These are phyloP conservation scores for Colletotrichum incanum DNA, from an alignment of 2,329 filamentous ascomycete genomes.

Conservation along the genomic window DNA sequence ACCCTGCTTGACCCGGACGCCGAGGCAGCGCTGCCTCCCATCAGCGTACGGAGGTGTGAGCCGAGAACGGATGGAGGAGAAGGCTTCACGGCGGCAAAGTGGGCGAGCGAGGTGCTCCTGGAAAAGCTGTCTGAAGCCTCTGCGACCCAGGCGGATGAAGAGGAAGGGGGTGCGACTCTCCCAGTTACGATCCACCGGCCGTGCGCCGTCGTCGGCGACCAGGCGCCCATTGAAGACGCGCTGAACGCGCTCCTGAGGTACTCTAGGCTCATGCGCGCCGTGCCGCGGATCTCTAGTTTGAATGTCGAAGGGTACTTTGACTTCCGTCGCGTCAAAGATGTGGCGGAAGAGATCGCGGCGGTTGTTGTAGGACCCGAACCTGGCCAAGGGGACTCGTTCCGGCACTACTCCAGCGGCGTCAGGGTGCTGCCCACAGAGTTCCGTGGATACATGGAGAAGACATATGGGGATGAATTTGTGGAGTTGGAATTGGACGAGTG, in stretches of 20 bases:
- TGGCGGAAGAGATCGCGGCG: not conserved
- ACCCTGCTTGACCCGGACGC: not conserved
- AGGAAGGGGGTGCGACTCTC: slow-evolving; percentile 6
- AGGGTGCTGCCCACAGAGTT: slow-evolving; percentile 39
- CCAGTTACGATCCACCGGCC: slow-evolving; percentile 47
- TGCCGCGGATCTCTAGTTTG: not conserved
- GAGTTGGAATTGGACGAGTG: slow-evolving; percentile 30
- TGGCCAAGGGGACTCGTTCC: not conserved
- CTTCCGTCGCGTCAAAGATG: not conserved
- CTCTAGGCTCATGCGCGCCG: not conserved
- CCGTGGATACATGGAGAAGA: slow-evolving; percentile 36
- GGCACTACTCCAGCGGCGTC: slow-evolving; percentile 41
- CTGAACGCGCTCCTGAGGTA: slow-evolving; percentile 3
- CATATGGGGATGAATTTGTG: slow-evolving; percentile 37
- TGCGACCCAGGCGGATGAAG: not conserved
- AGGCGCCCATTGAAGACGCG: slow-evolving; percentile 5
- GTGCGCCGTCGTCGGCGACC: slow-evolving; percentile 9
- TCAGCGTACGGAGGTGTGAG: not conserved
- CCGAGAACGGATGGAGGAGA: slow-evolving; percentile 47
- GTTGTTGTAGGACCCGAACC: not conserved
- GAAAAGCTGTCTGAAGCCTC: slow-evolving; percentile 44
- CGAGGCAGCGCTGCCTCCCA: not conserved
- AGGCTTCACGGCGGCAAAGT: slow-evolving; percentile 53
- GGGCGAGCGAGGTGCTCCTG: slow-evolving; percentile 52
- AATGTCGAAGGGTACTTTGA: slow-evolving; percentile 7